Base-by-base conservation (phyloP, 495 filamentous ascomycete genomes). In the Talaromyces stipitatus region DNA sequence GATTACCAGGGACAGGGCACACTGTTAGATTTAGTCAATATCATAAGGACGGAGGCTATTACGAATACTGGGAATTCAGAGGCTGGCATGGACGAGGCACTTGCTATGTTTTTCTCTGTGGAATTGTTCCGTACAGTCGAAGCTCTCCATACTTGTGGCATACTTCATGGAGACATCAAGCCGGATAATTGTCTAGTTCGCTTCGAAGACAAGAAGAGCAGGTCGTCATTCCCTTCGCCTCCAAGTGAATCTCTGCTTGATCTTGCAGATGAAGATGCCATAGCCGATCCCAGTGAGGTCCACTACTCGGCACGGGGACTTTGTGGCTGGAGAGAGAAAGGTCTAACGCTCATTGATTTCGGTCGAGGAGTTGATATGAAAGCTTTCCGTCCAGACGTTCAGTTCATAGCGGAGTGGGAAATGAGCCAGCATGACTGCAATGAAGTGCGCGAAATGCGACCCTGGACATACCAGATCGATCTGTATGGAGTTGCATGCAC, bases 391-490 rank as follows among this genome's bases (percentile, higher is more conserved):
- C 80, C 84, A 0, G 79, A 82, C 56, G 91, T 95, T 16, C 85
- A 89, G 61, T 98, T 98, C 73, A 79, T 96, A 38, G 95, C 92
- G 2, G 92, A 97, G 69, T 98, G 95, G 94, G 85, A 91, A 69
- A 88, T 88, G 2, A 78, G 80, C 18, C 78, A 84, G 24, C 83
- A 87, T 54, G 94, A 98, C 66, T 97, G 94, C 69, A 86, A 88
- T 33, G 94, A 98, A 77, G 95, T 97, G 78, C 85, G 91, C 38
- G 92, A 97, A 73, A 78, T 87, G 61, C 78, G 92, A 11, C 89
- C 90, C 2, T 98, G 94, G 94, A 97, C 92, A 0, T 95, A 89
- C 70, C 94, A 98, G 66, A 86, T 95, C 57, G 94, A 98, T 69
- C 91, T 97, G 55, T 89, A 92, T 70, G 94, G 94, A 27, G 75